A percentile compares a stretch with the other conserved stretches of the same genome.
Evolutionary conservation across 2,329 filamentous ascomycete species (phyloP).

Genomic region (Trichoderma oligosporum): DNA sequence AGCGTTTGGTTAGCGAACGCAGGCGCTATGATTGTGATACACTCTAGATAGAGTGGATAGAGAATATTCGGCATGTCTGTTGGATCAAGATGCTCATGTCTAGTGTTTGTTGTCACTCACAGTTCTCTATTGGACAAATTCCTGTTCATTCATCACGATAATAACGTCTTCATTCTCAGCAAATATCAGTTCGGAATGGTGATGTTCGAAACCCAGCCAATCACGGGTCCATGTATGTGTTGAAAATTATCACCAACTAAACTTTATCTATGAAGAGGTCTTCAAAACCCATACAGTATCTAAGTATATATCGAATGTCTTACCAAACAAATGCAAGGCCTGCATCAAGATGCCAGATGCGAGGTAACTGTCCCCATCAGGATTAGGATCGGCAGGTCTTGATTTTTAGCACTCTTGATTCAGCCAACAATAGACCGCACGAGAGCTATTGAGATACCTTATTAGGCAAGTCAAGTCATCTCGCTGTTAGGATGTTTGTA

Average conservation of each 20-base stretch:
- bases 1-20: neutral
- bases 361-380: neutral
- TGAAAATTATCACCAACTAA: neutral
- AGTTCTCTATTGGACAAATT: neutral
- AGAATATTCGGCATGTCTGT: neutral
- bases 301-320: neutral
- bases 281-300: neutral
- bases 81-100: neutral
- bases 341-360: neutral
- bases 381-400: neutral
- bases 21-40: neutral
- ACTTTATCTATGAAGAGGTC: neutral
- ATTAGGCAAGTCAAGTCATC: neutral
- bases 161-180: neutral
- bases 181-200: neutral
- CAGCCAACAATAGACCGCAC: neutral
- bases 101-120: neutral
- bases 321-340: neutral
- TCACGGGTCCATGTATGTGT: neutral
- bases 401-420: neutral
- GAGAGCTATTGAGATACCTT: neutral
- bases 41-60: neutral
- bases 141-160: neutral
- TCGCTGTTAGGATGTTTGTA: neutral
- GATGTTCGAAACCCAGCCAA: neutral